These are phyloP conservation scores for Casuarina glauca DNA, from an alignment of 306 rosid genomes.

Conservation along the genomic window DNA sequence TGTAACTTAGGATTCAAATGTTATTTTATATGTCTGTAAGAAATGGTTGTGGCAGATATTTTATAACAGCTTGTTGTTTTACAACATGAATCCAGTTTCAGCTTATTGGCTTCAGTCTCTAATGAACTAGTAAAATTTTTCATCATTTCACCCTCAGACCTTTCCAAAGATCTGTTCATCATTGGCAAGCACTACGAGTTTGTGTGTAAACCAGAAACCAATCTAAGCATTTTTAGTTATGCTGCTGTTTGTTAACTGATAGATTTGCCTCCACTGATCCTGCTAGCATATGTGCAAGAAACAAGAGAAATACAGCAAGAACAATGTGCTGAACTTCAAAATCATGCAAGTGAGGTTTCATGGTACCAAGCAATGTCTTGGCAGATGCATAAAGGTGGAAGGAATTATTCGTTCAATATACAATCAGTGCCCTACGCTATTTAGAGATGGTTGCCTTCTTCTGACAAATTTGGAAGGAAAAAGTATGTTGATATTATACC, in stretches of 20 bases:
- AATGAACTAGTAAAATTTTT: too few relatives aligned
- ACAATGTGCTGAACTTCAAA: not conserved
- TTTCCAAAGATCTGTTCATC: too few relatives aligned
- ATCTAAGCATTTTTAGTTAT: not conserved
- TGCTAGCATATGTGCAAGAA: not conserved
- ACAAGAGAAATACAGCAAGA: not conserved
- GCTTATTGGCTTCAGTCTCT: too few relatives aligned
- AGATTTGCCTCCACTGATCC: not conserved
- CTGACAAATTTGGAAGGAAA: not conserved
- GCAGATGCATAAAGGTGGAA: not conserved
- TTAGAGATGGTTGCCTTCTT: not conserved
- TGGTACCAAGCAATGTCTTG: not conserved
- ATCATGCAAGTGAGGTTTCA: not conserved
- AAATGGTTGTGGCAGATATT: constrained; percentile 24
- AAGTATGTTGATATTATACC: not conserved
- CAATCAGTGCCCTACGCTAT: not conserved
- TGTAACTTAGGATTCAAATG: constrained; percentile 32
- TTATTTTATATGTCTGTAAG: constrained; percentile 46
- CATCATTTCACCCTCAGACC: too few relatives aligned
- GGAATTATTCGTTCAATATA: not conserved
- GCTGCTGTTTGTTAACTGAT: not conserved
- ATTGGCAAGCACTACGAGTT: too few relatives aligned
- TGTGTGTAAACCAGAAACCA: too few relatives aligned
- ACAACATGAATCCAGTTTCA: not conserved
- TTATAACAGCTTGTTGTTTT: constrained; percentile 54